phyloP scores from a whole-genome alignment of 1,139 yeast genomes.

The Blastobotrys niveus region DNA sequence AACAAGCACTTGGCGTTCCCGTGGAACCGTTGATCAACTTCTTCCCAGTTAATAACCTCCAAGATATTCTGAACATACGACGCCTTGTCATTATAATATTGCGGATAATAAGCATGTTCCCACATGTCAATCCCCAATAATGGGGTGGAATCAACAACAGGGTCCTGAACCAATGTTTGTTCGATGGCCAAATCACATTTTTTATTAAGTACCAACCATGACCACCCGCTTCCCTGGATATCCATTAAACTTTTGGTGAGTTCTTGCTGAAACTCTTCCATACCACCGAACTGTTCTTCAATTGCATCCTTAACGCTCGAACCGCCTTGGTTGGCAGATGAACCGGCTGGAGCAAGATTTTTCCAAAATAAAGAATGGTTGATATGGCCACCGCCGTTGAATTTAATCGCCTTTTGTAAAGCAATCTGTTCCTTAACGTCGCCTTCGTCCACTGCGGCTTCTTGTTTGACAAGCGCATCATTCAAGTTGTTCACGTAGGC shows the following conservation, averaged over 20 bases:
- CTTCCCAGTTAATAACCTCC: slow-evolving; percentile 47
- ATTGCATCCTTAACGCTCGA: slow-evolving; percentile 30
- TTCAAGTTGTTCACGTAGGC: slow-evolving; percentile 86
- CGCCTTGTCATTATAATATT: slow-evolving; percentile 45
- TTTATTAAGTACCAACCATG: slow-evolving; percentile 42
- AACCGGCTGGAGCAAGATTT: slow-evolving; percentile 70
- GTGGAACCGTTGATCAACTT: slow-evolving; percentile 39
- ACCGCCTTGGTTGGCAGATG: slow-evolving; percentile 55
- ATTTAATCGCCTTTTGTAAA: slow-evolving; percentile 72
- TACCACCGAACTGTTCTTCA: slow-evolving; percentile 40
- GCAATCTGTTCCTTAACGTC: slow-evolving; percentile 60
- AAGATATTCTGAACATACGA: slow-evolving; percentile 47
- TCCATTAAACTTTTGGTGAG: slow-evolving; percentile 42
- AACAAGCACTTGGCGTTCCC: slow-evolving; percentile 13
- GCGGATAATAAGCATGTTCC: slow-evolving; percentile 50
- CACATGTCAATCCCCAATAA: slow-evolving; percentile 47
- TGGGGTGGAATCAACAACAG: slow-evolving; percentile 35
- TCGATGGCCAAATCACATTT: slow-evolving; percentile 43
- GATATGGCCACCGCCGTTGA: slow-evolving; percentile 90
- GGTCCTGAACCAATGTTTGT: slow-evolving; percentile 45
- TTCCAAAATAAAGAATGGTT: slow-evolving; percentile 87
- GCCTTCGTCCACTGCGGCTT: slow-evolving; percentile 58
- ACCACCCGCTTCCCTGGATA: slow-evolving; percentile 49
- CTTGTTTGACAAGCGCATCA: slow-evolving; percentile 67
- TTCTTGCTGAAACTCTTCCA: slow-evolving; percentile 39